phyloP scores from a whole-genome alignment of 2,329 filamentous ascomycete species.

The Colletotrichum somersetense region DNA sequence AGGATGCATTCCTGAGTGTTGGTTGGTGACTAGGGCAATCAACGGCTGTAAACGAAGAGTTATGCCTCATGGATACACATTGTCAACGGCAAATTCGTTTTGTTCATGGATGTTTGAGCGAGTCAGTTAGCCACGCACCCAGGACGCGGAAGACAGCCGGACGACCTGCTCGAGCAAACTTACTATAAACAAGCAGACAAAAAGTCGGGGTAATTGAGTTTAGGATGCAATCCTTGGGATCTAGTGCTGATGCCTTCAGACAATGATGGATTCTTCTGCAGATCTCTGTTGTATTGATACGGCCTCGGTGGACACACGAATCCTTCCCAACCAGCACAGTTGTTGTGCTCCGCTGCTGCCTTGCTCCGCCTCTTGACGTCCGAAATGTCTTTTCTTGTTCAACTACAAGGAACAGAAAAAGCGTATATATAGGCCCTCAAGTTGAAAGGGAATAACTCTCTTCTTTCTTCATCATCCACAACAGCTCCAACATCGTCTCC shows the following conservation, averaged over 20 bases:
- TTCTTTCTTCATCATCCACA: not conserved
- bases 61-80: not conserved
- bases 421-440: constrained; percentile 1
- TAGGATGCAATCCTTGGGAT: not conserved
- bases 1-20: not conserved
- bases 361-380: constrained; percentile 1
- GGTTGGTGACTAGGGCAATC: no score
- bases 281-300: not conserved
- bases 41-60: not conserved
- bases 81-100: not conserved
- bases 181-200: not conserved
- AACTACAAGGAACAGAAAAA: not conserved
- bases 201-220: not conserved
- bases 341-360: not conserved
- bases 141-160: not conserved
- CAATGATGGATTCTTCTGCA: not conserved
- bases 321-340: not conserved
- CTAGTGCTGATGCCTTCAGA: not conserved
- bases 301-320: not conserved
- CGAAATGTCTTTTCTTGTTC: not conserved
- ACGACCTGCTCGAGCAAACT: not conserved
- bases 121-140: not conserved
- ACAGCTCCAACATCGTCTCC: not conserved
- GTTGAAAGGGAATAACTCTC: not conserved
- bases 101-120: not conserved